Conservation (phyloP, 495 filamentous ascomycete genomes). For the Lineolata rhizophorae region DNA sequence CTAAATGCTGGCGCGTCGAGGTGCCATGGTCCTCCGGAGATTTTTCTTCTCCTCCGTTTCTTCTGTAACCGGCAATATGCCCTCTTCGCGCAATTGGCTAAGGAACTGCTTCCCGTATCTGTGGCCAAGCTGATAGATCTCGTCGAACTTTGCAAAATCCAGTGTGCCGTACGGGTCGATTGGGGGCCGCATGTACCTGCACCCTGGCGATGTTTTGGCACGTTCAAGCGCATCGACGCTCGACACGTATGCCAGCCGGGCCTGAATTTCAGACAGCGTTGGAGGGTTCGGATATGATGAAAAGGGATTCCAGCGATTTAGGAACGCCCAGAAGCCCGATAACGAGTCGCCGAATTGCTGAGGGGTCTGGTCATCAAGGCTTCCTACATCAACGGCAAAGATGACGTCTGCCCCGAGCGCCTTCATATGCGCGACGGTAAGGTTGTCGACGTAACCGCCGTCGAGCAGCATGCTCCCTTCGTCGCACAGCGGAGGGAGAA, state of each 20-base stretch:
- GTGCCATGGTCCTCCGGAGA: conserved; percentile 80
- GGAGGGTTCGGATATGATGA: conserved; percentile 72
- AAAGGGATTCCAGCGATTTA: conserved; percentile 96
- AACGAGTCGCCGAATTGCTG: conserved; percentile 83
- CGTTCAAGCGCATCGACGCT: conserved; percentile 84
- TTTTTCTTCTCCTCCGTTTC: conserved; percentile 79
- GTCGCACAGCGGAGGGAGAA: conserved; percentile 85
- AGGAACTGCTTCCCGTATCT: conserved; percentile 63
- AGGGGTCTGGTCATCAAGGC: conserved; percentile 71
- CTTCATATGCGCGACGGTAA: conserved; percentile 95
- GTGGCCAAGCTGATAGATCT: conserved; percentile 83
- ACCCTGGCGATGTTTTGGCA: conserved; percentile 71
- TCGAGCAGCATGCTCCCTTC: conserved; percentile 92
- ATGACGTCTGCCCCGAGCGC: conserved; percentile 79
- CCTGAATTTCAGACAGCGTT: conserved; percentile 88
- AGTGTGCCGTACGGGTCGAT: conserved; percentile 85
- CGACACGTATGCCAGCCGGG: conserved; percentile 78
- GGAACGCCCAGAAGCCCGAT: conserved; percentile 81
- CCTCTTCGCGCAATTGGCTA: conserved; percentile 48
- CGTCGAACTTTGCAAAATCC: conserved; percentile 92
- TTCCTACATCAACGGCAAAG: conserved; percentile 88
- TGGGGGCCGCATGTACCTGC: conserved; percentile 86
- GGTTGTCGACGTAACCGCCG: conserved; percentile 91
- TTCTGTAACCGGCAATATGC: conserved; percentile 41
- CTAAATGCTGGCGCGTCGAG: conserved; percentile 77